A percentile compares a stretch with the other conserved stretches of the same genome.
Evolutionary conservation across 805 yeast species (phyloP).

Genomic region (fission yeast (Schizosaccharomyces pombe)): DNA sequence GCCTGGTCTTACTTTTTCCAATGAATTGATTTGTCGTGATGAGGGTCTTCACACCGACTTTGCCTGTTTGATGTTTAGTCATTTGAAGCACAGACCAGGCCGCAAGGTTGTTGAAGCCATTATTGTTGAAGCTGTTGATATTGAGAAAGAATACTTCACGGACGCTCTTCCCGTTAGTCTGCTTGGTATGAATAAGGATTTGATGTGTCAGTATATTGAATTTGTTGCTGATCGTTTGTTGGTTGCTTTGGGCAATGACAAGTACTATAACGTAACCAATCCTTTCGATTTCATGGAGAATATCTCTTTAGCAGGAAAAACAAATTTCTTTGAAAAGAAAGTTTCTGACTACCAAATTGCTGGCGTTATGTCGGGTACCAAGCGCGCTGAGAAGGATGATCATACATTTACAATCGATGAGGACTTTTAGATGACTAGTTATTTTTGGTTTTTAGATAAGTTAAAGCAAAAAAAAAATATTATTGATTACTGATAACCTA

Average conservation of each 20-base stretch:
- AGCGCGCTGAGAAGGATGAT: conserved; percentile 22
- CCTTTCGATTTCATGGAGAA: conserved; percentile 99
- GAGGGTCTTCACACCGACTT: conserved; percentile 98
- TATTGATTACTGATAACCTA: too few relatives aligned
- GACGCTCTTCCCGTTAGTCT: conserved; percentile 86
- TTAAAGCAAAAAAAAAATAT: too few relatives aligned
- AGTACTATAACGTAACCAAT: conserved; percentile 64
- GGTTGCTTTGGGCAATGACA: conserved; percentile 74
- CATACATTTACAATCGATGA: conserved; percentile 66
- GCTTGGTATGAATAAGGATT: conserved; percentile 79
- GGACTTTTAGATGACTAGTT: conserved; percentile 37
- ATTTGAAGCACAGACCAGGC: conserved; percentile 72
- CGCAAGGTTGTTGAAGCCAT: conserved; percentile 56
- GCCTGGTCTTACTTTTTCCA: conserved; percentile 97
- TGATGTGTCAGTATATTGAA: conserved; percentile 96
- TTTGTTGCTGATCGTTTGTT: conserved; percentile 90
- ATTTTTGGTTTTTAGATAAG: neutral
- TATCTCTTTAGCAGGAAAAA: conserved; percentile 93
- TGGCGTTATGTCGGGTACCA: conserved; percentile 77
- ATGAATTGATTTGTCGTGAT: conserved; percentile 91
- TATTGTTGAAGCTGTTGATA: conserved; percentile 82
- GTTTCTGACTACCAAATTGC: conserved; percentile 98
- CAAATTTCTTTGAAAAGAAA: conserved; percentile 96
- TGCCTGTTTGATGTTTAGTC: conserved; percentile 86
- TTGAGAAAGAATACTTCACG: conserved; percentile 82